These are phyloP conservation scores for Caryopteris hybrid DNA, from an alignment of 305 asterid species.

Conservation along the genomic window DNA sequence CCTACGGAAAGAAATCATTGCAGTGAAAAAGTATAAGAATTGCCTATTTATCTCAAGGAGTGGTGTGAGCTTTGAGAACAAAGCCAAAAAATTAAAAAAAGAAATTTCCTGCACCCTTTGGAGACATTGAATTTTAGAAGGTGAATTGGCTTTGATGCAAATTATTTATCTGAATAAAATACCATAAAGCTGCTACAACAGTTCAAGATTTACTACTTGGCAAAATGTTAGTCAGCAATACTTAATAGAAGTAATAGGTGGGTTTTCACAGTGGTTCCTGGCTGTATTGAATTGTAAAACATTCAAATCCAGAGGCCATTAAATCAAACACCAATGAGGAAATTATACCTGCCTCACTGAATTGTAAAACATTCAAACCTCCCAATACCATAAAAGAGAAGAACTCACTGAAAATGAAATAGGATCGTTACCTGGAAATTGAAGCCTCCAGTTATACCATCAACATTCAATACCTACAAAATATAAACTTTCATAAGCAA, in stretches of 20 bases:
- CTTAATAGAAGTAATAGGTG: not conserved
- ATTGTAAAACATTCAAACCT: not conserved
- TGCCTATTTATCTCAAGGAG: no score
- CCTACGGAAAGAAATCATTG: no score
- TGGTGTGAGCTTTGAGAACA: not conserved
- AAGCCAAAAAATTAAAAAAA: no score
- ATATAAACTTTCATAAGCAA: conserved; percentile 17
- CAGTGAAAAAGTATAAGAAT: no score
- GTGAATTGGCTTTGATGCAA: not conserved
- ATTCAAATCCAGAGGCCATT: not conserved
- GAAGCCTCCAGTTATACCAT: conserved; percentile 94
- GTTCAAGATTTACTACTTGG: not conserved
- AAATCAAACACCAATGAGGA: not conserved
- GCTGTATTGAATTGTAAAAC: not conserved
- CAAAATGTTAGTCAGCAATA: not conserved
- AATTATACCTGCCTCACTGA: not conserved
- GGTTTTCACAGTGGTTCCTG: no score
- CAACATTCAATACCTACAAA: conserved; percentile 70
- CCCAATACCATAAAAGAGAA: not conserved
- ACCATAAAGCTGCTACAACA: not conserved
- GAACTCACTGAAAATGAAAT: not conserved
- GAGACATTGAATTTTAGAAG: not conserved
- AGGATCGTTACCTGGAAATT: conserved; percentile 73
- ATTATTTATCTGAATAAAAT: not conserved
- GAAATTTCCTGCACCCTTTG: not conserved